phyloP scores from a whole-genome alignment of 2,329 filamentous ascomycete species.

The Scortechinia acanthostroma region DNA sequence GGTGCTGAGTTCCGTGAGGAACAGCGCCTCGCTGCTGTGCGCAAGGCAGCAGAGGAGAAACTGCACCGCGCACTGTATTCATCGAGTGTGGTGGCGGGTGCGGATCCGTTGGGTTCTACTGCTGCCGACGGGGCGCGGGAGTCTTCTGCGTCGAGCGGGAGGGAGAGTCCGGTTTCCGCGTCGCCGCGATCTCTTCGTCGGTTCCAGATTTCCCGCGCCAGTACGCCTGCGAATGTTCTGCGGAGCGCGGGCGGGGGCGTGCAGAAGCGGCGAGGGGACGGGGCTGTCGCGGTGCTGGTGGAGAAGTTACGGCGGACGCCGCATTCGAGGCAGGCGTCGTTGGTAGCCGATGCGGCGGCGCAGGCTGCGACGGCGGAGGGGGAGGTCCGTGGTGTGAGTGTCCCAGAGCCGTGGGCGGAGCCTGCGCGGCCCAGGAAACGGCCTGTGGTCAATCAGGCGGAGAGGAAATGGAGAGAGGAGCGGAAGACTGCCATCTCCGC shows the following conservation, averaged over 20 bases:
- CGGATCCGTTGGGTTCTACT: neutral
- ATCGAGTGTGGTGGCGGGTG: neutral
- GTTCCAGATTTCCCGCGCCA: slow-evolving; percentile 5
- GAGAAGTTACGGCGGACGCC: slow-evolving; percentile 23
- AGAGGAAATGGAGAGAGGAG: slow-evolving; percentile 24
- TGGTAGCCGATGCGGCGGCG: slow-evolving; percentile 16
- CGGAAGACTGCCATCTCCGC: slow-evolving; percentile 18
- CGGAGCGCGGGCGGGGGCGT: slow-evolving; percentile 8
- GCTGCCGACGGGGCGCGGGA: neutral
- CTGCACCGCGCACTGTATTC: slow-evolving; percentile 8
- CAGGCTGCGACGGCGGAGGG: slow-evolving; percentile 4
- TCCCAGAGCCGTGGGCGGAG: slow-evolving; percentile 6
- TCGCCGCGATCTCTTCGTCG: neutral
- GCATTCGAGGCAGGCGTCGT: slow-evolving; percentile 20
- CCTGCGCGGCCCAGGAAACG: slow-evolving; percentile 18
- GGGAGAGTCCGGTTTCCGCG: neutral
- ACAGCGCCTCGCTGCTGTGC: slow-evolving; percentile 14
- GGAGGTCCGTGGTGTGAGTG: slow-evolving; percentile 7
- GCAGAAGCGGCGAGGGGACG: neutral
- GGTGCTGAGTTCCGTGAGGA: slow-evolving; percentile 27
- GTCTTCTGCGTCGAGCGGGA: neutral
- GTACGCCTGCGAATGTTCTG: slow-evolving; percentile 21
- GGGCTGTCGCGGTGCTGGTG: slow-evolving; percentile 23
- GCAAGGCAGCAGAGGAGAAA: slow-evolving; percentile 18
- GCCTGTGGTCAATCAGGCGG: slow-evolving; percentile 26